A percentile compares a stretch with the other conserved stretches of the same genome.
Evolutionary conservation across 495 filamentous ascomycete genomes (phyloP).

Genomic region (Penicillium soppii): DNA sequence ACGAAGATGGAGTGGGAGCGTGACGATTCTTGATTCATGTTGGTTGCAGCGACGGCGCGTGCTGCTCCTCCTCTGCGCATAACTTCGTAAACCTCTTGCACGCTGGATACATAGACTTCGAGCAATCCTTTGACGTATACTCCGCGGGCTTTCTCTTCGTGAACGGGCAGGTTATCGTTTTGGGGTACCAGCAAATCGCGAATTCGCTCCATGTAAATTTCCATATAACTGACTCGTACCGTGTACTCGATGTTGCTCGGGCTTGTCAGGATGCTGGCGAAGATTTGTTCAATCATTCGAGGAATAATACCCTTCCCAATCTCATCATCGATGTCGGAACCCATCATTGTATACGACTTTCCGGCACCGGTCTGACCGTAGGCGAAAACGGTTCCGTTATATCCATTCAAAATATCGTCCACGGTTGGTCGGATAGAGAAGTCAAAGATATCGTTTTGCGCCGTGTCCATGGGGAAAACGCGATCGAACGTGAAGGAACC

Average conservation of each 20-base stretch:
- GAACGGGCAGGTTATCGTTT: constrained; percentile 94
- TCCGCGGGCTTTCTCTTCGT: constrained; percentile 94
- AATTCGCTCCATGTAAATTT: constrained; percentile 99
- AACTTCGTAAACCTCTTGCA: constrained; percentile 94
- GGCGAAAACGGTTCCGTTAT: constrained; percentile 98
- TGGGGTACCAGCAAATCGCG: constrained; percentile 87
- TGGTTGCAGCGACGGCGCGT: constrained; percentile 93
- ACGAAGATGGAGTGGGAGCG: constrained; percentile 98
- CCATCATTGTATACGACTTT: constrained; percentile 99
- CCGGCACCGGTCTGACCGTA: constrained; percentile 98
- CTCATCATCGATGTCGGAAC: constrained; percentile 90
- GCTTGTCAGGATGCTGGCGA: constrained; percentile 86
- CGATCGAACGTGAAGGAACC: constrained; percentile 96
- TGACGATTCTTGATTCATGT: constrained; percentile 99
- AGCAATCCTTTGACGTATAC: constrained; percentile 96
- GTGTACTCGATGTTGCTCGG: constrained; percentile 97
- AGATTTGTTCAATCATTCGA: constrained; percentile 97
- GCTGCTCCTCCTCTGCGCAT: constrained; percentile 90
- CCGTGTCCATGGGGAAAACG: constrained; percentile 88
- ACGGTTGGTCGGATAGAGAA: constrained; percentile 96
- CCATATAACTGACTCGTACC: constrained; percentile 97
- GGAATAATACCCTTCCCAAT: constrained; percentile 90
- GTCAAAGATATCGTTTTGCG: constrained; percentile 89
- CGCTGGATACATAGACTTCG: constrained; percentile 94
- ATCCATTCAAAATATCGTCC: constrained; percentile 96